Conservation (phyloP, 257 asterid species). For the Solanum microdontum region DNA sequence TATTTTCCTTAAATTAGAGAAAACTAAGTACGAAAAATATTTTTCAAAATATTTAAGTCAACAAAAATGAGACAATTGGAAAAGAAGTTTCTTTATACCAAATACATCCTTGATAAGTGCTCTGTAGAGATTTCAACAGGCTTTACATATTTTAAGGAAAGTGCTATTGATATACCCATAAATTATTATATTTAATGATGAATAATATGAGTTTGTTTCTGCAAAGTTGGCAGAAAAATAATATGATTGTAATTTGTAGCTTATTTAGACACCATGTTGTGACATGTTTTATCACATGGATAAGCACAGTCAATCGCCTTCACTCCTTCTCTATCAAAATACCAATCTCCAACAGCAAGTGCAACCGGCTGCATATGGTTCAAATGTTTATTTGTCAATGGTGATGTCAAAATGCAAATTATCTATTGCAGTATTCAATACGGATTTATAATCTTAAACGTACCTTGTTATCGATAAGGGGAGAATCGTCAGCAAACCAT, state of each 20-base stretch:
- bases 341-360: conserved; percentile 89
- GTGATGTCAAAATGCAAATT: neutral
- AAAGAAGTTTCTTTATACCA: neutral
- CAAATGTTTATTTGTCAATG: neutral
- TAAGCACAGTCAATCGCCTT: conserved; percentile 78
- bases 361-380: conserved; percentile 53
- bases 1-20: neutral
- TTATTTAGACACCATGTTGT: conserved; percentile 73
- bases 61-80: neutral
- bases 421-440: neutral
- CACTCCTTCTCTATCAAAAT: conserved; percentile 39
- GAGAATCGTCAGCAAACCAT: conserved; percentile 19
- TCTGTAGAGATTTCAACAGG: neutral
- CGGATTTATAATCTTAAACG: neutral
- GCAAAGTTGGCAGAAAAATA: neutral
- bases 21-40: neutral
- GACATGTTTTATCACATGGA: conserved; percentile 79
- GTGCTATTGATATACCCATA: neutral
- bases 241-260: neutral
- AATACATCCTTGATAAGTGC: neutral
- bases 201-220: neutral
- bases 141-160: neutral
- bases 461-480: conserved; percentile 11
- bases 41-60: neutral
- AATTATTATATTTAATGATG: neutral